phyloP scores from a whole-genome alignment of 192 early-diverging fungal genomes.

The Phycomyces nitens region DNA sequence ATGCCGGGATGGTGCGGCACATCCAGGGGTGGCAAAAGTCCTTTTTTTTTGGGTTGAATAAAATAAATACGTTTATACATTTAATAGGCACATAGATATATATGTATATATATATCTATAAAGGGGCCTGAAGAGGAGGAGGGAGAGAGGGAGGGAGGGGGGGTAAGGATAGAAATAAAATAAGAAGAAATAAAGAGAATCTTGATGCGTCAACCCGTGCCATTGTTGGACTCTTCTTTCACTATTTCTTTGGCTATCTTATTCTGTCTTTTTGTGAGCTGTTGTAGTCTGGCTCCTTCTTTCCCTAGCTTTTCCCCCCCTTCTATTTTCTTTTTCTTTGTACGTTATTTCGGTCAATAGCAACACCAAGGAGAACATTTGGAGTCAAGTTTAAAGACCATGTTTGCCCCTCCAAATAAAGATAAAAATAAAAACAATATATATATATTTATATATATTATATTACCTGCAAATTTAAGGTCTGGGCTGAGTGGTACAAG shows the following conservation, averaged over 20 bases:
- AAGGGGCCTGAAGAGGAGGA: too few species aligned
- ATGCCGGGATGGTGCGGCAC: slow-evolving; percentile 62
- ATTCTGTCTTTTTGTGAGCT: too few species aligned
- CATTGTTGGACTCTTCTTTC: not conserved
- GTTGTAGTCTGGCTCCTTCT: too few species aligned
- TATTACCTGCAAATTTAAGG: slow-evolving; percentile 53
- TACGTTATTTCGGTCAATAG: not conserved
- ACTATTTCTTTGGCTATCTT: not conserved
- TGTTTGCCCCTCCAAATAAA: too few species aligned
- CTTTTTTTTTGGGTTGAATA: slow-evolving; percentile 19
- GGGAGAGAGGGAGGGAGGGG: too few species aligned
- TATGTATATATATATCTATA: too few species aligned
- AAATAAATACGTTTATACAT: slow-evolving; percentile 10
- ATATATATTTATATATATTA: too few species aligned
- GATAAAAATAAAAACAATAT: too few species aligned
- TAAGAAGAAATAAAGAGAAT: not conserved
- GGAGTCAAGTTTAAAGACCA: too few species aligned
- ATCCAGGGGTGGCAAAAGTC: slow-evolving; percentile 61
- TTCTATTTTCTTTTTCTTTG: not conserved
- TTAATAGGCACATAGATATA: too few species aligned
- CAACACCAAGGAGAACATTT: too few species aligned
- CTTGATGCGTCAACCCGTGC: not conserved
- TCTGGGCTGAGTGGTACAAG: slow-evolving; percentile 66
- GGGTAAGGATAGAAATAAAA: slow-evolving; percentile 1
- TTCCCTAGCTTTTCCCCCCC: not conserved